A percentile compares a stretch with the other conserved stretches of the same genome.
These are phyloP conservation scores for Neurospora pannonica DNA, from an alignment of 495 filamentous ascomycete species.

Conservation along the genomic window DNA sequence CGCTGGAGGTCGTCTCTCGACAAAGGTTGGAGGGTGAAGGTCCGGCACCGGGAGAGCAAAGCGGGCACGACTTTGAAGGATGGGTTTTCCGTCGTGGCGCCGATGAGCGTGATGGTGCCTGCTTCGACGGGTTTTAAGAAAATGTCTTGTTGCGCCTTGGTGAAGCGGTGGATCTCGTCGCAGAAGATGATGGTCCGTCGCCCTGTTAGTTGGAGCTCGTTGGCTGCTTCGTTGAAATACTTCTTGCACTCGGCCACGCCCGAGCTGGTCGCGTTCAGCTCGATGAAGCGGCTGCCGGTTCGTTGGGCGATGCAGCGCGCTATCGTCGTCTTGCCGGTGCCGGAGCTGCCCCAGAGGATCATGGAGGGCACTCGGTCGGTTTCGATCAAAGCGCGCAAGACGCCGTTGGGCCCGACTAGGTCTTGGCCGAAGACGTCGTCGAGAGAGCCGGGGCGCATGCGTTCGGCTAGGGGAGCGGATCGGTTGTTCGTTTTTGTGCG, in stretches of 20 bases:
- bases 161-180: constrained; percentile 94
- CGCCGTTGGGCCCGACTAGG: constrained; percentile 72
- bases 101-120: constrained; percentile 84
- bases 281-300: constrained; percentile 77
- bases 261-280: constrained; percentile 88
- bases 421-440: constrained; percentile 90
- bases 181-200: constrained; percentile 94
- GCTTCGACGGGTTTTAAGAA: constrained; percentile 90
- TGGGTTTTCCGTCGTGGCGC: constrained; percentile 94
- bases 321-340: constrained; percentile 95
- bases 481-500: constrained; percentile 52
- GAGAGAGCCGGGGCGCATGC: constrained; percentile 77
- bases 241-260: constrained; percentile 94
- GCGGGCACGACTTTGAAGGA: constrained; percentile 89
- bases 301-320: constrained; percentile 82
- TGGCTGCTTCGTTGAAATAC: constrained; percentile 76
- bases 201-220: constrained; percentile 72
- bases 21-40: constrained; percentile 74
- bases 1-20: constrained; percentile 56
- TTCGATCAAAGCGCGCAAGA: constrained; percentile 85
- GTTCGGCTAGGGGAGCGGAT: constrained; percentile 80
- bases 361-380: constrained; percentile 81
- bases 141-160: constrained; percentile 88
- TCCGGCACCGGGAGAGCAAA: constrained; percentile 79
- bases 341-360: constrained; percentile 88